Evolutionary conservation across 352 stramenopile genomes (phyloP).

Genomic region (Pythium dissimile): DNA sequence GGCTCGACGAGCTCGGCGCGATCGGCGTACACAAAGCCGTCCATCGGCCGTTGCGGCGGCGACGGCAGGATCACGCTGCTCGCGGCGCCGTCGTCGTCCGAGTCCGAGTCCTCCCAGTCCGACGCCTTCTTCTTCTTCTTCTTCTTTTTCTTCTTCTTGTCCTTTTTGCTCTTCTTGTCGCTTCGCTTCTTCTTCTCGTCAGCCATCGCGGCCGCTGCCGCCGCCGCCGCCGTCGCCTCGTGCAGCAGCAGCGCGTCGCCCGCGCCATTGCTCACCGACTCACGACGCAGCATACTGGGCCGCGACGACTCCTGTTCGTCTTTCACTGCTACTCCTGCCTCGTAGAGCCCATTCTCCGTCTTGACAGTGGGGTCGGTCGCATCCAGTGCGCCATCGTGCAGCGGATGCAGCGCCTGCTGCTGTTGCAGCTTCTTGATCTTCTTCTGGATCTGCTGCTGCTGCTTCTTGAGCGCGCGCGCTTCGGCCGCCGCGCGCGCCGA

Average conservation of each 20-base stretch:
- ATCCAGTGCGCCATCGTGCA: background rate
- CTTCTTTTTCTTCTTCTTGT: constrained; percentile 54
- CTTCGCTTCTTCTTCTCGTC: constrained; percentile 24
- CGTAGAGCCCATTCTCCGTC: background rate
- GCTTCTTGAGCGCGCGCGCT: constrained; percentile 53
- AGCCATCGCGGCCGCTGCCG: background rate
- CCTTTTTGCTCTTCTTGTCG: constrained; percentile 42
- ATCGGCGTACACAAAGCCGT: constrained; percentile 30
- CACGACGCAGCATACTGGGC: constrained; percentile 3
- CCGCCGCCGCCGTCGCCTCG: too few relatives aligned
- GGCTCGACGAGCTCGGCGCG: too few relatives aligned
- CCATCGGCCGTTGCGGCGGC: constrained; percentile 23
- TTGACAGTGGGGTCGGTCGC: too few relatives aligned
- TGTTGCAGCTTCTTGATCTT: constrained; percentile 31
- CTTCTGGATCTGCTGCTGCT: constrained; percentile 53
- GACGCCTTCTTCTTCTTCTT: constrained; percentile 52
- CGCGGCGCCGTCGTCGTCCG: constrained; percentile 43
- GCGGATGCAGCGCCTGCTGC: constrained; percentile 9
- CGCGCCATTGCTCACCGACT: background rate
- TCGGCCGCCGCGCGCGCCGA: constrained; percentile 35
- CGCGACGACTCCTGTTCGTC: background rate
- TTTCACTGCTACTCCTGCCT: background rate
- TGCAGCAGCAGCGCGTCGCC: background rate
- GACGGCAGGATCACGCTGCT: constrained; percentile 25
- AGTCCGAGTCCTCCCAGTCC: constrained; percentile 50